Evolutionary conservation across 2,329 filamentous ascomycete genomes (phyloP).

Genomic region (Emmonsiellopsis sp.): DNA sequence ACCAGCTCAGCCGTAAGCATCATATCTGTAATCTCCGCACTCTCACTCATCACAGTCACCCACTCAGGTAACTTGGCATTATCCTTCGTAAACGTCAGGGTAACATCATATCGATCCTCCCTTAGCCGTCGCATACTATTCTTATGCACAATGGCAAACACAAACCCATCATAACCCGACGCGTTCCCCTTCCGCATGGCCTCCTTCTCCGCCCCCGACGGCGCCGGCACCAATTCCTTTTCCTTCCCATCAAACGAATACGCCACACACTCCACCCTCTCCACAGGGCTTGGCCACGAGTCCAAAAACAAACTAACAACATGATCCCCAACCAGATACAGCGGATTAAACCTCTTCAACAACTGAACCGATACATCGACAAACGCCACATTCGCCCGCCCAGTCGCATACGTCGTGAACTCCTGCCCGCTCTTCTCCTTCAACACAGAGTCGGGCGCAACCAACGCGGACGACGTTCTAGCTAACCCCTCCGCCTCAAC

Average conservation of each 20-base stretch:
- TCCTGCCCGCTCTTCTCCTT: constrained; percentile 85
- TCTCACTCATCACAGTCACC: constrained; percentile 94
- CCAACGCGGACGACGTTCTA: constrained; percentile 27
- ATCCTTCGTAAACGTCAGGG: constrained; percentile 88
- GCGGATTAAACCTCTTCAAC: constrained; percentile 79
- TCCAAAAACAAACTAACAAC: constrained; percentile 72
- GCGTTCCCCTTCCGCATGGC: constrained; percentile 53
- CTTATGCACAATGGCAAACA: constrained; percentile 95
- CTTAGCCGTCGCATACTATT: constrained; percentile 81
- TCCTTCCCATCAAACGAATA: constrained; percentile 94
- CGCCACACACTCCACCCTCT: constrained; percentile 65
- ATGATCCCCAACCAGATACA: constrained; percentile 57
- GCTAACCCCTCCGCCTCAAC: constrained; percentile 33
- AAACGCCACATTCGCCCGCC: constrained; percentile 87
- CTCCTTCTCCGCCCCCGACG: constrained; percentile 50
- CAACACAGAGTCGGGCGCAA: constrained; percentile 50
- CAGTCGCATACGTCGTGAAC: constrained; percentile 79
- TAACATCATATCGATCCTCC: constrained; percentile 89
- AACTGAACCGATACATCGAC: constrained; percentile 75
- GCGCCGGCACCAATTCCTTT: constrained; percentile 60
- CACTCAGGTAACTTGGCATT: constrained; percentile 79
- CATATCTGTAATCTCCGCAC: constrained; percentile 81
- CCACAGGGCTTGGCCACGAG: constrained; percentile 57
- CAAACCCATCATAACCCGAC: constrained; percentile 75
- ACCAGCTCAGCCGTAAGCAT: constrained; percentile 82